Percentiles rank a stretch among this genome's conserved stretches.
phyloP scores from a whole-genome alignment of 2,329 filamentous ascomycete species.

The Pseudogymnoascus sp. region DNA sequence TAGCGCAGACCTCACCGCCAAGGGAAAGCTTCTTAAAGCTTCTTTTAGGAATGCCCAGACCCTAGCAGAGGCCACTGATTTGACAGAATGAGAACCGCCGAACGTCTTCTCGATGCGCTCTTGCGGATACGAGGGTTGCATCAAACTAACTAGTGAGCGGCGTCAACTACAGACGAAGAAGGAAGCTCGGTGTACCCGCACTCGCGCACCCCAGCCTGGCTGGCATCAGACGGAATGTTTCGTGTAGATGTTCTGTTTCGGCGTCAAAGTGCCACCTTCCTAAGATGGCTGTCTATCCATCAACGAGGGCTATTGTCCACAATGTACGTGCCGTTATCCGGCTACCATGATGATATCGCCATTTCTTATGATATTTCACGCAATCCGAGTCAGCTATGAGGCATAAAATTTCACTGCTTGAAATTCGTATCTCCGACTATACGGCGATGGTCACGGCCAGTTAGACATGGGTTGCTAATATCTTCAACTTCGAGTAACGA shows the following conservation, averaged over 20 bases:
- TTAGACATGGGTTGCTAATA: background rate
- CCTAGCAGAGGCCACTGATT: background rate
- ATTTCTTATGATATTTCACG: background rate
- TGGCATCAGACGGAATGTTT: background rate
- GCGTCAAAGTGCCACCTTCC: background rate
- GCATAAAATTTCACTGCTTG: background rate
- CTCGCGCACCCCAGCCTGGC: background rate
- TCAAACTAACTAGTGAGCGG: background rate
- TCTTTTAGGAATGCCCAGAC: background rate
- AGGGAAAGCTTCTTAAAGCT: background rate
- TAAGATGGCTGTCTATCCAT: background rate
- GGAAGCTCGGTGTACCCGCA: constrained; percentile 2
- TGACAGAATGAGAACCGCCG: background rate
- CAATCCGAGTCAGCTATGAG: background rate
- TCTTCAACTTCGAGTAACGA: background rate
- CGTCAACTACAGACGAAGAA: background rate
- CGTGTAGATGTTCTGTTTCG: background rate
- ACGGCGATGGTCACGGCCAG: background rate
- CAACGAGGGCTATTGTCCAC: background rate
- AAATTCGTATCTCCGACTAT: background rate
- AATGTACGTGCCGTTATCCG: background rate
- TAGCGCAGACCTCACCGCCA: background rate
- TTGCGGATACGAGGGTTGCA: background rate
- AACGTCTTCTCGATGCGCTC: background rate
- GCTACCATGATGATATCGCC: background rate